Base-by-base conservation (phyloP, 148 eudicot species). In the Silene latifolia region DNA sequence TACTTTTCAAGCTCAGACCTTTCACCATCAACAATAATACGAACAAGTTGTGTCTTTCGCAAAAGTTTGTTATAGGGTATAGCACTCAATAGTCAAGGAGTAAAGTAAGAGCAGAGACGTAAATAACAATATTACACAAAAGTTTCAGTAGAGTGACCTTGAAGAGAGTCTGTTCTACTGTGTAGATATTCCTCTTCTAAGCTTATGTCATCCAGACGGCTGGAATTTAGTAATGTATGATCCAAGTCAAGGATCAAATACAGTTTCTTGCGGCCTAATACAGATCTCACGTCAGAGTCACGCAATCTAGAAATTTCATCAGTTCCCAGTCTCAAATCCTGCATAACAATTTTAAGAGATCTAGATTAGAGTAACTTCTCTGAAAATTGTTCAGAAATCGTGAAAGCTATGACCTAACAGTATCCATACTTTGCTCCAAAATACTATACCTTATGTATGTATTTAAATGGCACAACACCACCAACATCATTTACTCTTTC, bases 181-280 rank as follows among this genome's bases (percentile, higher is more conserved):
- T 69, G 77, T 25, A 95, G 79, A 84, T 95, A 89, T 60, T 81
- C 87, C 81, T 95, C 98, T 27, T 89, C 93, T 20, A 81, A 72
- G 21, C 67, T 83, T 47, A 95, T 71, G 75, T 95, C 96, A 11
- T 76, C 59, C 23, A 95, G 21, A 48, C 90, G 83, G 32, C 92
- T 87, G 82, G 98, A 95, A 80, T 95, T 95, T 14, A 95, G 92
- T 67, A 95, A 83, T 51, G 97, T 95, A 58, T 92, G 97, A 80
- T 95, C 98, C 80, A 95, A 86, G 84, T 95, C 98, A 66, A 95
- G 89, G 58, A 95, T 92, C 83, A 95, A 78, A 79, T 77, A 82
- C 35, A 95, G 97, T 80, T 95, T 95, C 76, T 83, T 89, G 29
- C 79, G 82, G 39, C 80, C 80, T 20, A 90, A 78, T 82, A 95